Conservation (phyloP, 1,284 basidiomycete species). For the Phellopilus nigrolimitatus region DNA sequence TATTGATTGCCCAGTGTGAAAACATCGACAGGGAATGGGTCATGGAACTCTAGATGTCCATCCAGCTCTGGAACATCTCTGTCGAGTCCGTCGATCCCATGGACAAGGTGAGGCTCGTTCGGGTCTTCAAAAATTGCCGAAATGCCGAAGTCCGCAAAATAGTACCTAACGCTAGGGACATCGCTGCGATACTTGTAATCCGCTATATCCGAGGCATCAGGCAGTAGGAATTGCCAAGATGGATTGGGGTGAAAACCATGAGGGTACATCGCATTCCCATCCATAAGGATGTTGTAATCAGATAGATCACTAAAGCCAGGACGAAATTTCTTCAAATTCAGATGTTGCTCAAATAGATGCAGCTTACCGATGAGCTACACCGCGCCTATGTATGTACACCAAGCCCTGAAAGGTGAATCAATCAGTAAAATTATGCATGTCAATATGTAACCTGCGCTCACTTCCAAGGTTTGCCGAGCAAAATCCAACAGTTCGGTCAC, state of each 20-base stretch:
- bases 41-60: not conserved
- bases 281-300: slow-evolving; percentile 30
- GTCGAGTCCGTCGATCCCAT: slow-evolving; percentile 4
- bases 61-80: slow-evolving; percentile 4
- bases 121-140: slow-evolving; percentile 20
- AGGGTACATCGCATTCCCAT: slow-evolving; percentile 26
- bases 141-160: slow-evolving; percentile 30
- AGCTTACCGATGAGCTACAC: too few relatives aligned
- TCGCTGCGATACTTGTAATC: slow-evolving; percentile 10
- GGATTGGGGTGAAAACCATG: slow-evolving; percentile 27
- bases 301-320: slow-evolving; percentile 25
- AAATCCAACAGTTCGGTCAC: slow-evolving; percentile 21
- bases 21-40: slow-evolving; percentile 13
- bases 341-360: not conserved
- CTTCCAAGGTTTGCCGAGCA: slow-evolving; percentile 19
- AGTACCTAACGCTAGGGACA: slow-evolving; percentile 24
- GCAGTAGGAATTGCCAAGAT: too few relatives aligned
- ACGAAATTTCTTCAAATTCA: not conserved
- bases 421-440: slow-evolving; percentile 25
- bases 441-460: too few relatives aligned
- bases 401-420: slow-evolving; percentile 28
- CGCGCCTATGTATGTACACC: slow-evolving; percentile 27
- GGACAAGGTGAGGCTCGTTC: not conserved
- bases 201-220: not conserved
- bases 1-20: slow-evolving; percentile 9